phyloP scores from a whole-genome alignment of 2,329 filamentous ascomycete genomes.

The Cladophialophora exuberans region DNA sequence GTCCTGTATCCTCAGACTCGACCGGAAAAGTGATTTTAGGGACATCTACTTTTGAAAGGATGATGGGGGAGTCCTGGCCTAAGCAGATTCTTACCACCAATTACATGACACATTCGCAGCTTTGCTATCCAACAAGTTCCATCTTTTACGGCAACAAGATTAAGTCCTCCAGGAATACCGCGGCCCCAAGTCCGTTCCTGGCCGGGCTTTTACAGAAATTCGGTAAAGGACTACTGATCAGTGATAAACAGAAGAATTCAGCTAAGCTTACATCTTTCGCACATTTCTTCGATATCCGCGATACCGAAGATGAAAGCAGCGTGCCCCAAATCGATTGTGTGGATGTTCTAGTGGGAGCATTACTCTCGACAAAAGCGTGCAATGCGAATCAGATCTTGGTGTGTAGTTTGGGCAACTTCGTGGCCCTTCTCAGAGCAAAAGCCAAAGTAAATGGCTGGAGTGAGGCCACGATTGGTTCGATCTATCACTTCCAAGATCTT shows the following conservation, averaged over 20 bases:
- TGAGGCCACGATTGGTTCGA: neutral
- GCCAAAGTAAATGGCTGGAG: neutral
- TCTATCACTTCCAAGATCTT: neutral
- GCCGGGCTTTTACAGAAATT: neutral
- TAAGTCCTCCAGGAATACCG: neutral
- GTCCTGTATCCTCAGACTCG: neutral
- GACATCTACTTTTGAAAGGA: neutral
- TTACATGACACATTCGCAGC: neutral
- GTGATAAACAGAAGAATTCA: neutral
- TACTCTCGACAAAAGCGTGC: neutral
- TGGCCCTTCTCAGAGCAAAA: neutral
- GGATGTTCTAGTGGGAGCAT: neutral
- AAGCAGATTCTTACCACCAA: neutral
- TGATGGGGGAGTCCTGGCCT: conserved; percentile 5
- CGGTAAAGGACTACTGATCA: neutral
- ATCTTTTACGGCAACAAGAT: neutral
- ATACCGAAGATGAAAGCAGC: neutral
- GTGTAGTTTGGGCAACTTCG: neutral
- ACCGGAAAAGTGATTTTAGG: neutral
- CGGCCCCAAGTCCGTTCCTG: neutral
- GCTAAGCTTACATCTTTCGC: conserved; percentile 1
- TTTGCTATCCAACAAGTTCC: neutral
- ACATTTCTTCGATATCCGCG: conserved; percentile 6
- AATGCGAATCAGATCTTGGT: neutral
- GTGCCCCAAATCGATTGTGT: neutral